A percentile compares a stretch with the other conserved stretches of the same genome.
phyloP scores from a whole-genome alignment of 2,329 filamentous ascomycete genomes.

The Colletotrichum sidae region DNA sequence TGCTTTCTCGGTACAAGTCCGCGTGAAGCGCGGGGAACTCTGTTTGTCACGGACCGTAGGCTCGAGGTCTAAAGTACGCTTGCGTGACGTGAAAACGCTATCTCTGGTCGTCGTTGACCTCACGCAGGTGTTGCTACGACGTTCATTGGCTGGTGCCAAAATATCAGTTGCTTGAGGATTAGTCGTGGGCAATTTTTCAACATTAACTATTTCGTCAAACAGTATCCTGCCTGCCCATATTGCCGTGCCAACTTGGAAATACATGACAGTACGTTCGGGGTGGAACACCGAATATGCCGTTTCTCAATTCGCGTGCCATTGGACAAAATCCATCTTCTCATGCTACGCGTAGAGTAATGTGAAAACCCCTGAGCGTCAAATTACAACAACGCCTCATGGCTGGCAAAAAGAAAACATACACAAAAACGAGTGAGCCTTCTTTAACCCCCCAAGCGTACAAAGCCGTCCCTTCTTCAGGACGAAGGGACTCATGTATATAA shows the following conservation, averaged over 20 bases:
- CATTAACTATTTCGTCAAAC: slow-evolving; percentile 30
- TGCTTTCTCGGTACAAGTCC: no score
- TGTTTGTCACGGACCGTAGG: no score
- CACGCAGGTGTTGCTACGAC: no score
- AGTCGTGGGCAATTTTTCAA: slow-evolving; percentile 17
- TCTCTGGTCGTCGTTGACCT: no score
- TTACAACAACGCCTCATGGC: slow-evolving; percentile 25
- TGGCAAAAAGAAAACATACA: neutral
- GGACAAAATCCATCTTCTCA: slow-evolving; percentile 21
- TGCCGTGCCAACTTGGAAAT: slow-evolving; percentile 14
- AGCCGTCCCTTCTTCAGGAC: neutral
- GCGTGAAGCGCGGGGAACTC: no score
- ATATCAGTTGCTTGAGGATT: no score
- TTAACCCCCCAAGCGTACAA: neutral
- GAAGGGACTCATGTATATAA: slow-evolving; percentile 2
- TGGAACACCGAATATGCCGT: neutral
- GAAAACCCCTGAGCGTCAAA: slow-evolving; percentile 17
- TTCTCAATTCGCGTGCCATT: slow-evolving; percentile 19
- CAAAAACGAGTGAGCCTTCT: slow-evolving; percentile 14
- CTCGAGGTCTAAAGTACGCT: no score
- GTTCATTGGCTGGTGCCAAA: no score
- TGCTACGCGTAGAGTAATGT: slow-evolving; percentile 28
- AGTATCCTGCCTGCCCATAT: slow-evolving; percentile 3
- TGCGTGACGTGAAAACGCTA: no score
- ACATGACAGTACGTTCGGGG: slow-evolving; percentile 18